phyloP scores from a whole-genome alignment of 2,329 filamentous ascomycete genomes.

The Pestalotiopsis sp. region DNA sequence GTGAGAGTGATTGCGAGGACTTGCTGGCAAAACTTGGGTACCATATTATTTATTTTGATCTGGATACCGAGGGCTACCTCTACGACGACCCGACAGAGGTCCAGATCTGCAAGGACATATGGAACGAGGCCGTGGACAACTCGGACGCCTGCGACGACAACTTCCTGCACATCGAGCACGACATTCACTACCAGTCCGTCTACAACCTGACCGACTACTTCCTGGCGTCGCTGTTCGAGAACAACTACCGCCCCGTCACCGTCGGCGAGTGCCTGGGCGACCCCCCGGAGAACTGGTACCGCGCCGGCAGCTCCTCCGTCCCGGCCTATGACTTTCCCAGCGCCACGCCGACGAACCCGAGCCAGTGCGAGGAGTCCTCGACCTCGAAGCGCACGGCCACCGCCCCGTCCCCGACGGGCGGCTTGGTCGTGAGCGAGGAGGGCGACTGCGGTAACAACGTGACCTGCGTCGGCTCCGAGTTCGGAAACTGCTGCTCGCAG shows the following conservation, averaged over 20 bases:
- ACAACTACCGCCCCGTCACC: constrained; percentile 51
- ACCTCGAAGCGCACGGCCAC: constrained; percentile 14
- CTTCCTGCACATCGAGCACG: constrained; percentile 45
- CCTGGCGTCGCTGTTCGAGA: constrained; percentile 40
- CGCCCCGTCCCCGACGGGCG: constrained; percentile 22
- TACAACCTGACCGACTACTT: constrained; percentile 50
- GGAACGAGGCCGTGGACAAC: constrained; percentile 36
- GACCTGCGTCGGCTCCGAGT: constrained; percentile 32
- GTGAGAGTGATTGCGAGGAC: constrained; percentile 27
- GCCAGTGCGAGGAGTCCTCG: constrained; percentile 23
- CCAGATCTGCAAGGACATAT: constrained; percentile 38
- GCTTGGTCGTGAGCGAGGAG: constrained; percentile 27
- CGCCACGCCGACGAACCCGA: constrained; percentile 31
- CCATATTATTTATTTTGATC: constrained; percentile 33
- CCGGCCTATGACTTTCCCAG: constrained; percentile 30
- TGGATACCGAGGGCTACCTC: constrained; percentile 36
- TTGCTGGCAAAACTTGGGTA: constrained; percentile 33
- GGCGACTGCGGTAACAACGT: constrained; percentile 28
- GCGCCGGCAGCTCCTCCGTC: constrained; percentile 33
- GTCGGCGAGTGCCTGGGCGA: constrained; percentile 60
- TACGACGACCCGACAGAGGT: constrained; percentile 35
- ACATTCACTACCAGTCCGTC: constrained; percentile 50
- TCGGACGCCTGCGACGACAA: constrained; percentile 30
- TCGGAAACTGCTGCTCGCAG: constrained; percentile 34
- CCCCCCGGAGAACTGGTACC: constrained; percentile 55